A percentile compares a stretch with the other conserved stretches of the same genome.
Evolutionary conservation across 139 green algal species (phyloP).

Genomic region (Haematococcus lacustris): DNA sequence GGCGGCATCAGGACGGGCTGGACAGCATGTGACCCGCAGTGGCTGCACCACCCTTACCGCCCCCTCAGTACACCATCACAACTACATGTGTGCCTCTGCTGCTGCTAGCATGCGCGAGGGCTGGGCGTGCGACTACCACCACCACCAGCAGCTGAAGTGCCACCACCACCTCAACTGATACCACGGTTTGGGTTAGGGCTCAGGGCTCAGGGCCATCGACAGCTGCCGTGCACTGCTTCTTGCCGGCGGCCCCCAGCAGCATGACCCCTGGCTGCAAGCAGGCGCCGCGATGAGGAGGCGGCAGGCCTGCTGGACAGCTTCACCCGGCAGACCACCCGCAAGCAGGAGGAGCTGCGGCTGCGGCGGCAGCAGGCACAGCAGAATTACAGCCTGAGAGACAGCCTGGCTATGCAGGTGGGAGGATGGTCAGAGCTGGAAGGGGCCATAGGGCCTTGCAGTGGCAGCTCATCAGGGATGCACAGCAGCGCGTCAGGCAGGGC

Average conservation of each 20-base stretch:
- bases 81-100: too few relatives aligned
- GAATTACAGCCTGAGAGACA: conserved; percentile 20
- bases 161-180: background rate
- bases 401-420: conserved; percentile 23
- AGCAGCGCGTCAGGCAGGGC: background rate
- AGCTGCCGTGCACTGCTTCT: background rate
- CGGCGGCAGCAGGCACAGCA: conserved; percentile 25
- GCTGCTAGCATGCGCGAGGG: too few relatives aligned
- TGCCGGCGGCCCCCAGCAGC: background rate
- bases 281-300: conserved; percentile 29
- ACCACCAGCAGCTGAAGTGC: background rate
- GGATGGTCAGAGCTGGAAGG: background rate
- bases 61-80: background rate
- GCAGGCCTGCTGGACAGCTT: conserved; percentile 14
- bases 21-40: background rate
- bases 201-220: background rate
- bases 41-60: background rate
- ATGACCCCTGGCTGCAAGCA: background rate
- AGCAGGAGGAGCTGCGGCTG: conserved; percentile 28
- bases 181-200: background rate
- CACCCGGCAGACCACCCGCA: conserved; percentile 23
- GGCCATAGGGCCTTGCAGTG: background rate
- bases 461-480: background rate
- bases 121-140: too few relatives aligned
- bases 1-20: background rate